Percentiles rank a stretch among this genome's conserved stretches.
Conservation (phyloP, 805 yeast genomes). For the Yamadazyma philogaea region DNA sequence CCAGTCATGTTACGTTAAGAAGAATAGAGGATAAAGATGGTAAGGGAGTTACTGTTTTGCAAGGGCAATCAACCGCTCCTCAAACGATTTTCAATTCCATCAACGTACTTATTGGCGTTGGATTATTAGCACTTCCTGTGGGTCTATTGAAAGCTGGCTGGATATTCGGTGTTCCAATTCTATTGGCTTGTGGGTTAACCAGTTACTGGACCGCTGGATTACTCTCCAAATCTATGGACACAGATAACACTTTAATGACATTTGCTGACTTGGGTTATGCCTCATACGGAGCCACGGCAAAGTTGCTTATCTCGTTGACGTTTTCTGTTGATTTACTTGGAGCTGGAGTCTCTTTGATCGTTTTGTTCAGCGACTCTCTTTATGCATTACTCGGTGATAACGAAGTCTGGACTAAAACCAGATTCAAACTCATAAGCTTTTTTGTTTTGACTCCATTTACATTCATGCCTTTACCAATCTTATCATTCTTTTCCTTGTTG, state of each 20-base stretch:
- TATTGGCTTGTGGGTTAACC: conserved; percentile 57
- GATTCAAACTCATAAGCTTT: conserved; percentile 67
- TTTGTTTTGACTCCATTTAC: conserved; percentile 77
- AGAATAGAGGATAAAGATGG: conserved; percentile 72
- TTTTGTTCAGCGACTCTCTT: conserved; percentile 82
- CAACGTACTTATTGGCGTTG: conserved; percentile 66
- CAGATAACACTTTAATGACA: conserved; percentile 76
- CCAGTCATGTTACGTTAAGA: conserved; percentile 53
- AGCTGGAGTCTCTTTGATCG: conserved; percentile 76
- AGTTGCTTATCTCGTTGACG: conserved; percentile 66
- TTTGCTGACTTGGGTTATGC: conserved; percentile 87
- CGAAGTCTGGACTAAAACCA: conserved; percentile 35
- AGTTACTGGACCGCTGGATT: conserved; percentile 78
- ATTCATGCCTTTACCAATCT: conserved; percentile 68
- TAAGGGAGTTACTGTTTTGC: conserved; percentile 62
- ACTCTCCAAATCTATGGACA: conserved; percentile 71
- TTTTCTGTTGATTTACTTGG: conserved; percentile 79
- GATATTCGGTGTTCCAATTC: conserved; percentile 58
- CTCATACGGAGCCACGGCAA: conserved; percentile 76
- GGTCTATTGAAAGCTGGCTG: conserved; percentile 65
- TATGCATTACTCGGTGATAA: conserved; percentile 54
- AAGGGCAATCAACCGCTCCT: conserved; percentile 78
- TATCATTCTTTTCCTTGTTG: conserved; percentile 46
- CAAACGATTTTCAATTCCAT: conserved; percentile 78
- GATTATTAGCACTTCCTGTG: conserved; percentile 62